phyloP scores from a whole-genome alignment of 2,329 filamentous ascomycete genomes.

The Venturiaceae sp. region DNA sequence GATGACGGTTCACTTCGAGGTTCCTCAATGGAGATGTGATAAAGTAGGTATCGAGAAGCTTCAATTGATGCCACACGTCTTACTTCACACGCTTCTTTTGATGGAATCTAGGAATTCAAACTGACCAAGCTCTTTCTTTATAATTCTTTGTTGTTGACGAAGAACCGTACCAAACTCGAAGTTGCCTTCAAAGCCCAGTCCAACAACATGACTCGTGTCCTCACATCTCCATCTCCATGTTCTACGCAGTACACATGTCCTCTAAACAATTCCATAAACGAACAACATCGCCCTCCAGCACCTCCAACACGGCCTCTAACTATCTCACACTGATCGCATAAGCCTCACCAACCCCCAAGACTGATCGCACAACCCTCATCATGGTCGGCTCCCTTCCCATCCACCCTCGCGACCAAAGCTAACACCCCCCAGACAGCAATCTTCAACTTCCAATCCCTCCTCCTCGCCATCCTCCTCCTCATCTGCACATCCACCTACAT shows the following conservation, averaged over 20 bases:
- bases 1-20: no score
- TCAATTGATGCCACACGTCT: no score
- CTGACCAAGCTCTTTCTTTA: not conserved
- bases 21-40: no score
- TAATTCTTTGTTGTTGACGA: not conserved
- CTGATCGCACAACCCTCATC: no score
- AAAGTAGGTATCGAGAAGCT: no score
- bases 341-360: no score
- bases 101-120: not conserved
- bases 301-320: not conserved
- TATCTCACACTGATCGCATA: no score
- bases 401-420: not conserved
- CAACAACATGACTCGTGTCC: not conserved
- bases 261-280: not conserved
- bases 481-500: slow-evolving; percentile 95
- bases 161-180: not conserved
- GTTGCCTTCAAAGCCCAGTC: not conserved
- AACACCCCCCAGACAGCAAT: slow-evolving; percentile 64
- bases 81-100: not conserved
- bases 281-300: not conserved
- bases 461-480: slow-evolving; percentile 86
- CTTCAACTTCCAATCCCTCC: slow-evolving; percentile 97
- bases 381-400: not conserved
- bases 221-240: not conserved
- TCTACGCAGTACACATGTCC: not conserved